Evolutionary conservation across 2,329 filamentous ascomycete genomes (phyloP), one percentile per base, ranked within the genome.

Genomic region (Pleoardoris graminearum): DNA sequence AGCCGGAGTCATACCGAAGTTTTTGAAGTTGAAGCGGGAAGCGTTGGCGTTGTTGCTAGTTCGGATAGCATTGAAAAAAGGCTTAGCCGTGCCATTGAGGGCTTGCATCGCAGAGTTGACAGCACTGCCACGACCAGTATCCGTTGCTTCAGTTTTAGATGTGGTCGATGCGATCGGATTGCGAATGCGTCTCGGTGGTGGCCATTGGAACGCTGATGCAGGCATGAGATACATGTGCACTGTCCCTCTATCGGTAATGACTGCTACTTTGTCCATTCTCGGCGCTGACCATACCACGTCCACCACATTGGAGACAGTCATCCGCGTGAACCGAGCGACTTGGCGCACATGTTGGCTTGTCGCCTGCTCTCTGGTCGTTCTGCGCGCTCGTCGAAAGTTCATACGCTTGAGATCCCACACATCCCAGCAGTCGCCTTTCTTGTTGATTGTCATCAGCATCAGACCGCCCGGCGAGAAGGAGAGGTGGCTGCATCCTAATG

Each of bases 171-270:
- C 53, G 16, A 51, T 57, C 21, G 65, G 41, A 38, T 69, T 68
- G 25, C 70, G 68, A n/a, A 63, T 53, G 29, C 77, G 75, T 39
- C 77, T 77, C 36, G 85, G 86, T 21, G 91, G 90, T 35, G 92
- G 92, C 92, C 92, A 96, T 60, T 89, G 85, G 63, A 92, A 93
- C 4, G 90, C 90, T 57, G 85, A 89, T 39, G 85, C 81, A 7
- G 91, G 91, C 73, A 97, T 84, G 60, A 96, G 90, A 59, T 96
- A 87, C 37, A 97, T 83, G 74, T 99, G 94, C 10, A 97, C 86
- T 7, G 94, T 99, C n/a, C 93, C 91, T 62, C 92, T 89, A 66
- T 96, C 91, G 0, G 94, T 97, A 22, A 97, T 85, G 76, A 99
- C 86, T 1, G 92, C 93, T 33, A 95, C 77, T 53, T 89, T 87